Percentiles rank a stretch among this genome's conserved stretches.
These are phyloP conservation scores for Colletotrichum costaricense DNA, from an alignment of 2,329 filamentous ascomycete genomes.

Conservation along the genomic window DNA sequence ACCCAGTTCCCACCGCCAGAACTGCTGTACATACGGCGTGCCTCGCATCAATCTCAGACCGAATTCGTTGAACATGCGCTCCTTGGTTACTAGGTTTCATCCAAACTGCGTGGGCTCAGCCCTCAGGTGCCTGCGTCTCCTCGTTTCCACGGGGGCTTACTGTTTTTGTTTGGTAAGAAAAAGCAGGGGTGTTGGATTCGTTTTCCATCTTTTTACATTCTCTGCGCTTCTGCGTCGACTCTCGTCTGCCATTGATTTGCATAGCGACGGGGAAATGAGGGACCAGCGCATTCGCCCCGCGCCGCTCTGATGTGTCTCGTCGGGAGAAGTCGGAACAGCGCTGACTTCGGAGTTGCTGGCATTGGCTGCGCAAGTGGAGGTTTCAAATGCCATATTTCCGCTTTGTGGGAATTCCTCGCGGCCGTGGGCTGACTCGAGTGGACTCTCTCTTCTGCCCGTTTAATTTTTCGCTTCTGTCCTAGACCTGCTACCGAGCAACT, in stretches of 20 bases:
- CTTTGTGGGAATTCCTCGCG: slow-evolving; percentile 28
- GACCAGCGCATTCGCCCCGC: slow-evolving; percentile 19
- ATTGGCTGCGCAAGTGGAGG: slow-evolving; percentile 33
- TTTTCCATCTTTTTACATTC: not conserved
- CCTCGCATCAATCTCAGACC: slow-evolving; percentile 5
- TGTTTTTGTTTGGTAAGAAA: slow-evolving; percentile 44
- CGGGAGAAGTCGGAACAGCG: slow-evolving; percentile 33
- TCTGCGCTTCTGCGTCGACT: not conserved
- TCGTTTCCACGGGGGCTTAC: slow-evolving; percentile 16
- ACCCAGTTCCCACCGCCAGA: not conserved
- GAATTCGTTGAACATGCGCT: not conserved
- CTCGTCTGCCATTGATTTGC: slow-evolving; percentile 4
- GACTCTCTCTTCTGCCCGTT: slow-evolving; percentile 26
- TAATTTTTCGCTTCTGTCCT: not conserved
- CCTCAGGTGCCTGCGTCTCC: slow-evolving; percentile 14
- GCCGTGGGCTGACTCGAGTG: slow-evolving; percentile 34
- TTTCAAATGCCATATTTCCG: slow-evolving; percentile 34
- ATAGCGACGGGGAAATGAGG: slow-evolving; percentile 19
- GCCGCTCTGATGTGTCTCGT: slow-evolving; percentile 21
- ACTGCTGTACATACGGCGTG: not conserved
- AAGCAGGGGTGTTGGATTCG: slow-evolving; percentile 20
- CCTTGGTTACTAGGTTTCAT: slow-evolving; percentile 19
- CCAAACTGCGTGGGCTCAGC: not conserved
- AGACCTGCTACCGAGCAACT: not conserved
- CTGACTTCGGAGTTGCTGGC: slow-evolving; percentile 27